Evolutionary conservation across 805 yeast species (phyloP), one percentile per base, ranked within the genome.

Genomic region (Scheffersomyces ergatensis): DNA sequence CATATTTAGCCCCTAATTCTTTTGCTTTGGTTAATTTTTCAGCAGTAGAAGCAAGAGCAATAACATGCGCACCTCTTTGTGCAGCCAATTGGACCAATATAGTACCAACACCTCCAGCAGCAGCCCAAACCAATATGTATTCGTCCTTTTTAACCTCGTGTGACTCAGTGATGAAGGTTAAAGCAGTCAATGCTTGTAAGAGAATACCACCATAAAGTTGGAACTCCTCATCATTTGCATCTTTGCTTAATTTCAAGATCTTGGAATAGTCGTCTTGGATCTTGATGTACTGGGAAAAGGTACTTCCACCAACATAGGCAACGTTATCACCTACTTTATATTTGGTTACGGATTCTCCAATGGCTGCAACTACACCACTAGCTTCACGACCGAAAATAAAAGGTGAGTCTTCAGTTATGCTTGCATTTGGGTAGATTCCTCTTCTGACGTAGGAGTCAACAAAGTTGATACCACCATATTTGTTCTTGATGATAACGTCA

Each of bases 61-160:
- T 89, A 34, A 82, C 89, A 47, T 78, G 81, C 3, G 89, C 97
- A 17, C 96, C 95, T 36, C 67, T 70, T 18, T 63, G 54, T 23
- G 71, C 60, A 37, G 84, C 62, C 62, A 89, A 65, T 60, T 89
- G 96, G 36, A 73, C 69, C 39, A 89, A 65, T 14, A 87, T 50
- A 38, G 78, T 73, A 4, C 98, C 98, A 37, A 87, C 92, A 42
- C 97, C 97, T 34, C 97, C 98, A 2, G 97, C 97, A 6, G 96
- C 96, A 3, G 97, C 97, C 68, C 89, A 88, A 19, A 89, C 82
- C 35, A 90, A 70, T 33, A 85, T 76, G 50, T 63, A 74, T 43
- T 92, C 97, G 39, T 80, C 90, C 57, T 76, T 67, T 51, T 86
- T 58, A 31, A 87, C 85, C 1, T 71, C 53, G 55, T 85, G 79